phyloP scores from a whole-genome alignment of 2,329 filamentous ascomycete genomes.

The Pestalotiopsis sp. region DNA sequence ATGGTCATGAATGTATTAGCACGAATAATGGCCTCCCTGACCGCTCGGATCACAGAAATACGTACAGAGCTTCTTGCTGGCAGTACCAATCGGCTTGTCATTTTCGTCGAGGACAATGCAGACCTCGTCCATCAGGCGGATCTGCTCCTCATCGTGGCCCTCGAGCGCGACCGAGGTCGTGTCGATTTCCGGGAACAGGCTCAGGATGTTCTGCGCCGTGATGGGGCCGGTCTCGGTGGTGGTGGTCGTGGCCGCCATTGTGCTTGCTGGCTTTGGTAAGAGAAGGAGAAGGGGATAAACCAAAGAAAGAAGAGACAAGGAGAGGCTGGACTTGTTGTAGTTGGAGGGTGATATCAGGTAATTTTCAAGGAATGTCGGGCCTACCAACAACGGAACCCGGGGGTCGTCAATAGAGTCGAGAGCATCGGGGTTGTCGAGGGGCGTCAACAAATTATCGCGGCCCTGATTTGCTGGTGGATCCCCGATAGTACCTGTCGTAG shows the following conservation, averaged over 20 bases:
- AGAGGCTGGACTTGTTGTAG: background rate
- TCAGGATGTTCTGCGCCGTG: slow-evolving; percentile 83
- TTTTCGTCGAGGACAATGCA: slow-evolving; percentile 96
- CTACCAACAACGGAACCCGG: background rate
- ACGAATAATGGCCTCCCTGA: background rate
- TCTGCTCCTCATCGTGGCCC: slow-evolving; percentile 97
- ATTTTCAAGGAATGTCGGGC: background rate
- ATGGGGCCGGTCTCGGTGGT: slow-evolving; percentile 61
- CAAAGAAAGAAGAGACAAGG: background rate
- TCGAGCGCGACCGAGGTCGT: slow-evolving; percentile 74
- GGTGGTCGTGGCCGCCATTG: slow-evolving; percentile 39
- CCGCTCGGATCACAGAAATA: slow-evolving; percentile 22
- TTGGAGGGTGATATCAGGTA: background rate
- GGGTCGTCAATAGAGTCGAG: background rate
- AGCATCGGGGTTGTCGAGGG: slow-evolving; percentile 2
- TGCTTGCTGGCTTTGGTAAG: slow-evolving; percentile 3
- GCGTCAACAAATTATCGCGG: slow-evolving; percentile 10
- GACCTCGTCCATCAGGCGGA: slow-evolving; percentile 96
- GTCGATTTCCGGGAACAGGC: slow-evolving; percentile 84
- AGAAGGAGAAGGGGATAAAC: background rate
- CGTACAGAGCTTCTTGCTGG: slow-evolving; percentile 96
- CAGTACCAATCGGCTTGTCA: slow-evolving; percentile 90
- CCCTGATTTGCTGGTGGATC: slow-evolving; percentile 3
- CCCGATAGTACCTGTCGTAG: background rate
- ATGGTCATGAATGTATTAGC: slow-evolving; percentile 14